phyloP scores from a whole-genome alignment of 1,139 yeast genomes.

The Suhomyces taliae region DNA sequence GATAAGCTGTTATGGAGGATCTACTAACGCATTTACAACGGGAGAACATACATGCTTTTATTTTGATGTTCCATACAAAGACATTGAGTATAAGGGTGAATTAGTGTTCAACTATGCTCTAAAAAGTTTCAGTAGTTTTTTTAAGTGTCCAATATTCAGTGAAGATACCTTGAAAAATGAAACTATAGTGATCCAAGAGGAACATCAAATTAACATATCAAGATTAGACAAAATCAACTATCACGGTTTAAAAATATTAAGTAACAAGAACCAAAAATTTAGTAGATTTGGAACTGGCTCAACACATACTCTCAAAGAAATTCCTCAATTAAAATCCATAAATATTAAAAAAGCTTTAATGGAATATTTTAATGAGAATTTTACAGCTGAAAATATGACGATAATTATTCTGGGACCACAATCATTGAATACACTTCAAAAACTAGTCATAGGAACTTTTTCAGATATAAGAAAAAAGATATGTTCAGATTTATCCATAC shows the following conservation, averaged over 20 bases:
- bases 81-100: conserved; percentile 19
- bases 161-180: conserved; percentile 47
- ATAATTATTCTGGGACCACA: conserved; percentile 65
- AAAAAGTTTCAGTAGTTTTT: conserved; percentile 51
- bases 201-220: conserved; percentile 54
- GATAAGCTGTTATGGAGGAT: conserved; percentile 52
- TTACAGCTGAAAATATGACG: conserved; percentile 44
- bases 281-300: conserved; percentile 50
- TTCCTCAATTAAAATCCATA: conserved; percentile 14
- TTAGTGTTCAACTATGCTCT: conserved; percentile 46
- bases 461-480: conserved; percentile 19
- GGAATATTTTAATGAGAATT: conserved; percentile 31
- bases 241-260: conserved; percentile 57
- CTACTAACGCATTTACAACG: conserved; percentile 64
- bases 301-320: conserved; percentile 26
- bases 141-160: conserved; percentile 51
- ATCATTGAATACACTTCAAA: conserved; percentile 56
- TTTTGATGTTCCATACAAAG: conserved; percentile 55
- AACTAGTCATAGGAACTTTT: conserved; percentile 47
- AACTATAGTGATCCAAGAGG: conserved; percentile 60
- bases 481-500: neutral
- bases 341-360: conserved; percentile 24
- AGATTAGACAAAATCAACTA: conserved; percentile 47
- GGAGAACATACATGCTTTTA: conserved; percentile 63
- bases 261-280: conserved; percentile 45